A percentile compares a stretch with the other conserved stretches of the same genome.
Conservation (phyloP, 345 rosid species). For the Ceriops decandra region DNA sequence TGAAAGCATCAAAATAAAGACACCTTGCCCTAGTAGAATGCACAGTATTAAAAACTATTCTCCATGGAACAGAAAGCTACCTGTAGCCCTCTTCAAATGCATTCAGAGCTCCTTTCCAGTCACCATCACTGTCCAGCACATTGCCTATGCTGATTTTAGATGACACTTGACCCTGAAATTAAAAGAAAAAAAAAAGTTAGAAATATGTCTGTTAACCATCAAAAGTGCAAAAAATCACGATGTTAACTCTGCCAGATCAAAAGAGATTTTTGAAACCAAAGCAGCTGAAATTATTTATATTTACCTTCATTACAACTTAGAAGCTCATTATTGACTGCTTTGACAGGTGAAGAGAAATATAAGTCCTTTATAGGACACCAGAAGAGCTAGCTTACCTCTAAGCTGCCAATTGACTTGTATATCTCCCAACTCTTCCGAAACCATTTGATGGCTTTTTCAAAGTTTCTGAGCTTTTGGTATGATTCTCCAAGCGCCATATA, state of each 20-base stretch:
- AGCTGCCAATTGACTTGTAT: constrained; percentile 59
- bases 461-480: constrained; percentile 73
- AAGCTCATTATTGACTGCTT: neutral
- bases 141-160: constrained; percentile 79
- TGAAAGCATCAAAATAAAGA: too few species aligned
- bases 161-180: constrained; percentile 79
- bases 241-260: constrained; percentile 7
- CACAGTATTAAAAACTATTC: too few species aligned
- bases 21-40: too few species aligned
- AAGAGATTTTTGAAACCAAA: constrained; percentile 10
- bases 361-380: constrained; percentile 1
- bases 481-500: constrained; percentile 79
- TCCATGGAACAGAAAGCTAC: constrained; percentile 24
- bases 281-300: constrained; percentile 1
- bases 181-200: constrained; percentile 28
- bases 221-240: constrained; percentile 9
- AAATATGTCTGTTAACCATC: constrained; percentile 3
- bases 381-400: constrained; percentile 60
- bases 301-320: neutral
- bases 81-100: constrained; percentile 78
- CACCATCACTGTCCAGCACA: constrained; percentile 64
- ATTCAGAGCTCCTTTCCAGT: constrained; percentile 67
- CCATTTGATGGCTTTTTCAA: constrained; percentile 78
- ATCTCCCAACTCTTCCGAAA: constrained; percentile 59
- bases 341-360: neutral